Evolutionary conservation across 805 yeast genomes (phyloP).

Genomic region (Candida taoyuanica): DNA sequence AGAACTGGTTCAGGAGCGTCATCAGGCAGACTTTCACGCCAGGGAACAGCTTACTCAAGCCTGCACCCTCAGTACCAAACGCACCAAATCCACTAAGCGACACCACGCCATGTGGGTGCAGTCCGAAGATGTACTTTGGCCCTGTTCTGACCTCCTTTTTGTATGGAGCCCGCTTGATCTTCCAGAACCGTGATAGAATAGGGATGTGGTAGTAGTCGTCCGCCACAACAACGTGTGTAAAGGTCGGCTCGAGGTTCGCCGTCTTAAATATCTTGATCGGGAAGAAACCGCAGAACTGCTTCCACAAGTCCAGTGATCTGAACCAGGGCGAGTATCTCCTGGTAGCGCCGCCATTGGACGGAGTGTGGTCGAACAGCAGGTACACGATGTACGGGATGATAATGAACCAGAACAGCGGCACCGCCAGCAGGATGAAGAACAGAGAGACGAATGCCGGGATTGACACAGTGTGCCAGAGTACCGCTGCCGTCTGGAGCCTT

Average conservation of each 20-base stretch:
- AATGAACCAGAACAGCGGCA: conserved; percentile 63
- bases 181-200: conserved; percentile 11
- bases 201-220: conserved; percentile 21
- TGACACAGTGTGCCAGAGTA: conserved; percentile 70
- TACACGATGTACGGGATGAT: conserved; percentile 61
- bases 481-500: conserved; percentile 61
- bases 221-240: conserved; percentile 33
- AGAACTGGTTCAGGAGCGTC: conserved; percentile 80
- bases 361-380: conserved; percentile 56
- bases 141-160: conserved; percentile 42
- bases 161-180: conserved; percentile 23
- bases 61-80: conserved; percentile 76
- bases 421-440: conserved; percentile 54
- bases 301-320: conserved; percentile 59
- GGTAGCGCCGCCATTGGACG: conserved; percentile 67
- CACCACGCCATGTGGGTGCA: conserved; percentile 96
- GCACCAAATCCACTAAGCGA: conserved; percentile 88
- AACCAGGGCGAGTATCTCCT: conserved; percentile 52
- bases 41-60: conserved; percentile 66
- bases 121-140: conserved; percentile 81
- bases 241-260: conserved; percentile 68
- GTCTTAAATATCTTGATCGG: conserved; percentile 73
- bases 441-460: conserved; percentile 54
- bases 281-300: conserved; percentile 69
- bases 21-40: conserved; percentile 76